Base-by-base conservation (phyloP, 2,329 filamentous ascomycete species). In the Fusarium poae region DNA sequence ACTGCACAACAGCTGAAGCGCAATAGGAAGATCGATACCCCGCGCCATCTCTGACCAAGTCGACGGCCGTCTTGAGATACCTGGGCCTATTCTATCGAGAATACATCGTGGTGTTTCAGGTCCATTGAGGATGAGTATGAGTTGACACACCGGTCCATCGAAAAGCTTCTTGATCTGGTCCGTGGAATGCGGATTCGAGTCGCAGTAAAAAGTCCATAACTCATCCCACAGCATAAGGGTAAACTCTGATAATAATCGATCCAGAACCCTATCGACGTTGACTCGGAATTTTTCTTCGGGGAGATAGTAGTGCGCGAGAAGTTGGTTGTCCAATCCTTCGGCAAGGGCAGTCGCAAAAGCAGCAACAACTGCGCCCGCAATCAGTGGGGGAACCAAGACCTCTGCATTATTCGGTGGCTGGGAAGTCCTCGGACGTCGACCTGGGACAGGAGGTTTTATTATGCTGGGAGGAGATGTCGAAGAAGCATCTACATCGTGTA, bases 271-370 rank as follows among this genome's bases (percentile, higher is more conserved):
- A 43, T 80, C 79, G 20, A 80, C 67, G 43, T 80, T 80, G 55
- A 79, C 56, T 27, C 68, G 72, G 8, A 78, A 72, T 27, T 72
- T 75, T 48, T 77, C 72, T 45, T 79, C 77, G 20, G 74, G 65
- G 9, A 78, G 69, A 56, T 80, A 80, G 42, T 80, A 80, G 58
- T 80, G 75, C 6, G 77, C 77, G 51, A 80, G 74, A 21, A 80
- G 76, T 21, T 77, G 77, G 68, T 80, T 79, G 54, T 75, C 68
- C 42, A 80, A 67, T 5, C 74, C 76, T 25, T 79, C 77, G 32
- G 76, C 76, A 46, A 80, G 66, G 29, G 77, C 72, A 40, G 74
- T 72, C 13, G 79, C 77, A 61, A 80, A 80, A n/a, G 78, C 74
- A 10, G 76, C 73, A 34, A 73, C 72, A 32, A 80, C 61, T 6